These are phyloP conservation scores for Auricularia heimuer DNA, from an alignment of 768 basidiomycete species.

Conservation along the genomic window DNA sequence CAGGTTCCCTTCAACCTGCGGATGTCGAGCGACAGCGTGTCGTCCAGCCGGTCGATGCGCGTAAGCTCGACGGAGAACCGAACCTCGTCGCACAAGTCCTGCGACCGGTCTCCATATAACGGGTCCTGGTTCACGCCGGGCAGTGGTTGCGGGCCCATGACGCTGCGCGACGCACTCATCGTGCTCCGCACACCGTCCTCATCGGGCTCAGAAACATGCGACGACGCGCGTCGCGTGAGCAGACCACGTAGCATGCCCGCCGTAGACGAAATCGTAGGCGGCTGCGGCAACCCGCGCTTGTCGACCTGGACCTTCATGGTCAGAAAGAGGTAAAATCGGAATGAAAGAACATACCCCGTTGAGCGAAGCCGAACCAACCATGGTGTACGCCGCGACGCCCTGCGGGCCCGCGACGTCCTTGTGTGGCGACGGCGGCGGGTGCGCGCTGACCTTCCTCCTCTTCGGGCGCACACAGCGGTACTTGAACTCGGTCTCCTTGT, in stretches of 20 bases:
- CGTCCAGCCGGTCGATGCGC: constrained; percentile 76
- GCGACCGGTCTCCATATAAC: constrained; percentile 66
- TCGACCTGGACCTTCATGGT: constrained; percentile 49
- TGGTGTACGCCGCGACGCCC: constrained; percentile 62
- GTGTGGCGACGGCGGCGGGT: neutral
- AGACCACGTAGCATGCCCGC: constrained; percentile 80
- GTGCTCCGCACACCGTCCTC: constrained; percentile 8
- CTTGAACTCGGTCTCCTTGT: constrained; percentile 84
- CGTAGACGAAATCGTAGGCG: constrained; percentile 53
- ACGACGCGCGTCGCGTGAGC: constrained; percentile 83
- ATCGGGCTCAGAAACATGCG: constrained; percentile 52
- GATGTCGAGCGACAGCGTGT: constrained; percentile 87
- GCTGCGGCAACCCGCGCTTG: constrained; percentile 77
- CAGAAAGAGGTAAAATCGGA: too few species aligned
- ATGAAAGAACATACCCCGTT: constrained; percentile 57
- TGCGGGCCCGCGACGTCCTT: constrained; percentile 7
- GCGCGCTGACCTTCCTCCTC: constrained; percentile 40
- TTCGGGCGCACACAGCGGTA: constrained; percentile 76
- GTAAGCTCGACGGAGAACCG: constrained; percentile 94
- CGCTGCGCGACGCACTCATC: constrained; percentile 3
- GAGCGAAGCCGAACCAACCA: constrained; percentile 74
- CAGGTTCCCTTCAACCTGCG: constrained; percentile 81
- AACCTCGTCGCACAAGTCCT: constrained; percentile 92
- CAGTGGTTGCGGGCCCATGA: constrained; percentile 15
- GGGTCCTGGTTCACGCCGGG: constrained; percentile 30